Base-by-base conservation (phyloP, 2,329 filamentous ascomycete genomes). In the Thermomyces lanuginosus region DNA sequence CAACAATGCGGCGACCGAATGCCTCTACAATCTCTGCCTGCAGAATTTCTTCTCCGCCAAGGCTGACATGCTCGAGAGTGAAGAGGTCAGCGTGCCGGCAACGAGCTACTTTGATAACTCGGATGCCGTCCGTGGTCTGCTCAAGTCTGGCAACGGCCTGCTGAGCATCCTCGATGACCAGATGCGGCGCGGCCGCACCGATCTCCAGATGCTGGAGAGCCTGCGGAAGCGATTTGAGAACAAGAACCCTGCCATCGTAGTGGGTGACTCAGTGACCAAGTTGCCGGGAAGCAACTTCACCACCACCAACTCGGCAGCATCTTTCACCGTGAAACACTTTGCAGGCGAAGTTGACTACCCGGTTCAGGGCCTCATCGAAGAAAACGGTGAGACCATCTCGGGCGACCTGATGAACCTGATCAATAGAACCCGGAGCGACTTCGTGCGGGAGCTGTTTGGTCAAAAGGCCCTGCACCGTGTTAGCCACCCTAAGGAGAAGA, bases 21-120 rank as follows among this genome's bases (percentile, higher is more conserved):
- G 76, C 1, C 64, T 95, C 7, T 93, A 93, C 60, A 89, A 93
- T 48, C 74, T 92, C 42, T 84, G 83, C 17, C 64, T 95, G 13
- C 84, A 92, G 47, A 91, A 79, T 51, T 95, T 98, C 57, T 98
- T 95, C 50, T 84, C 93, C 45, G 75, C 76, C 39, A 91, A 89
- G 52, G 83, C 84, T 1, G 86, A 95, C 36, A 71, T 92, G 56
- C 65, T 98, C 12, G 89, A 98, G 46, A 83, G 76, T 1, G 89
- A 98, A 50, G 89, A 98, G 25, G 81, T 98, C 18, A 72, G 66
- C 16, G 81, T 98, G 2, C 69, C 84, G 2, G 76, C 84, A 1
- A 93, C 86, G 0, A 92, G 82, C 57, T 98, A 95, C 53, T 98
- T 93, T 42, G 89, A 98, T 54, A 98, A 95, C 52, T 83, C 80